Base-by-base conservation (phyloP, 306 rosid genomes). In the Rosa lucieae region DNA sequence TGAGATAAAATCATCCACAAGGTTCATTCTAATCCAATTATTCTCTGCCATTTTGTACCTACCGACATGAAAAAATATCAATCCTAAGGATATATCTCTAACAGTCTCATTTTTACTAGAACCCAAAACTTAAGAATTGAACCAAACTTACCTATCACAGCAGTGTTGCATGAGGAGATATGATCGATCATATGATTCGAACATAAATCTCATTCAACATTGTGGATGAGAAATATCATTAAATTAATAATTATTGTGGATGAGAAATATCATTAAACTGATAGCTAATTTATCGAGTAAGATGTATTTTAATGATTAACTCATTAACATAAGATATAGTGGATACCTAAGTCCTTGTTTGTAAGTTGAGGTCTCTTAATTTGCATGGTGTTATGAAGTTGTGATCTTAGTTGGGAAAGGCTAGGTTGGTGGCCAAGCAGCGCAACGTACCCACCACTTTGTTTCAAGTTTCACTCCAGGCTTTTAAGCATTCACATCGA, bases 351-450 rank as follows among this genome's bases (percentile, higher is more conserved):
- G 18, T 62, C 67, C 37, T 21, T 61, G 18, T 29, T 29, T 26
- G 4, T 1, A 65, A 35, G 70, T 37, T 26, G 67, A 61, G 7
- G 0, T 26, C 18, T 23, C 67, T 23, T 61, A 37, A 73, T 58
- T 29, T 47, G 52, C 18, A 40, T 58, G 70, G 78, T 87, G 43
- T 12, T 32, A 14, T 37, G 43, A 63, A 10, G 10, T 13, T 5
- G 6, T 35, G 70, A 13, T 12, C 44, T 65, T 13, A 15, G 44
- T 35, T 71, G 44, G 62, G 78, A 12, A 18, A 65, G 65, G 78
- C 40, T 58, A 70, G 70, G 67, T 62, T 71, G 83, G 74, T 74
- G 84, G 80, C 74, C 79, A 76, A 52, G 44, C 77, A 49, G 39
- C 66, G 32, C 73, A 62, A 59, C 29, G 29, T 26, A 26, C 74